These are phyloP conservation scores for Polytrichum commune DNA, from an alignment of 225 moss, liverwort and hornwort species.

Conservation along the genomic window DNA sequence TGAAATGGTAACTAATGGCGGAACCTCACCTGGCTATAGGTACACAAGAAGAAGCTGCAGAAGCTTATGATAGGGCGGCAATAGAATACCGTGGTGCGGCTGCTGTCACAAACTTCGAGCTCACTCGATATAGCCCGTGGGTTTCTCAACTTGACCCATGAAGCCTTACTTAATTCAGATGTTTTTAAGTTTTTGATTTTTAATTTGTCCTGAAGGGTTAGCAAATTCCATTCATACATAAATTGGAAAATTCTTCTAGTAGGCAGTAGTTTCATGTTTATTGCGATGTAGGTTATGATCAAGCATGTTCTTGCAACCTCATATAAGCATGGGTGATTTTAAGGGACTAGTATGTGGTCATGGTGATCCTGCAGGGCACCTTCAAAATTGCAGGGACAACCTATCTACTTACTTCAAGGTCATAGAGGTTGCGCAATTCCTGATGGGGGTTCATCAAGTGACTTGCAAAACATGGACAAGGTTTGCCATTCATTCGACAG, in stretches of 20 bases:
- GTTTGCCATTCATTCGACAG: background rate
- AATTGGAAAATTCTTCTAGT: too few relatives aligned
- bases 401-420: background rate
- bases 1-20: too few relatives aligned
- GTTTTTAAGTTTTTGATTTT: too few relatives aligned
- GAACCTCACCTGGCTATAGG: slow-evolving; percentile 12
- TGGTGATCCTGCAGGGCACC: background rate
- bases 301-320: too few relatives aligned
- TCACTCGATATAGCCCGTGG: slow-evolving; percentile 40
- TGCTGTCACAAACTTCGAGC: slow-evolving; percentile 62
- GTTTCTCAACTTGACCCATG: slow-evolving; percentile 1
- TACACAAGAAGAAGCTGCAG: slow-evolving; percentile 69
- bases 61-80: slow-evolving; percentile 64
- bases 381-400: background rate
- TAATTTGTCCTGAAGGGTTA: too few relatives aligned
- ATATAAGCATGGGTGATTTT: too few relatives aligned
- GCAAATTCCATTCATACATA: too few relatives aligned
- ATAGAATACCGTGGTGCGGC: slow-evolving; percentile 46
- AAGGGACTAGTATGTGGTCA: background rate
- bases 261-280: too few relatives aligned
- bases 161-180: too few relatives aligned
- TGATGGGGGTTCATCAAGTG: slow-evolving; percentile 31
- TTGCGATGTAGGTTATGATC: too few relatives aligned
- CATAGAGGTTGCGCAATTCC: background rate
- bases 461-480: slow-evolving; percentile 20